phyloP scores from a whole-genome alignment of 2,329 filamentous ascomycete genomes.

The Fusarium sp. region DNA sequence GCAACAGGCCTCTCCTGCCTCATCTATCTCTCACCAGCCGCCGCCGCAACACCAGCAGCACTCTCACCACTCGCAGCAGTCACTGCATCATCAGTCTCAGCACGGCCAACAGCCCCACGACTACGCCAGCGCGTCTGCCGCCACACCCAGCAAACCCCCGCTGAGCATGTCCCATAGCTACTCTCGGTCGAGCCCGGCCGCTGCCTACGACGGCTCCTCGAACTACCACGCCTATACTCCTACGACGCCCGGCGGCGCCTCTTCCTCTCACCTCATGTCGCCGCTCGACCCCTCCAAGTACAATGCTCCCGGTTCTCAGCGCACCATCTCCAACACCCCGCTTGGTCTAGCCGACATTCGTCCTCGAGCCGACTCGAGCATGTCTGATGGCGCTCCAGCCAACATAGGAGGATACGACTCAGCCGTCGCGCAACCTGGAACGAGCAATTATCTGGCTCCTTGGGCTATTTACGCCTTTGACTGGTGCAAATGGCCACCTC shows the following conservation, averaged over 20 bases:
- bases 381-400: slow-evolving; percentile 78
- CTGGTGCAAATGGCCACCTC: slow-evolving; percentile 98
- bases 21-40: slow-evolving; percentile 49
- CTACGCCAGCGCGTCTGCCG: slow-evolving; percentile 31
- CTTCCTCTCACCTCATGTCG: slow-evolving; percentile 74
- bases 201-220: slow-evolving; percentile 65
- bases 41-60: slow-evolving; percentile 51
- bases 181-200: slow-evolving; percentile 85
- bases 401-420: slow-evolving; percentile 73
- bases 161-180: slow-evolving; percentile 79
- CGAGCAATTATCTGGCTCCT: slow-evolving; percentile 92
- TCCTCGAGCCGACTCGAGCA: slow-evolving; percentile 83
- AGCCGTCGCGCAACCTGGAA: slow-evolving; percentile 73
- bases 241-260: slow-evolving; percentile 71
- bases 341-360: slow-evolving; percentile 93
- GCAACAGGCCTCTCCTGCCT: slow-evolving; percentile 53
- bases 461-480: slow-evolving; percentile 98
- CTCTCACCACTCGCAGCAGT: slow-evolving; percentile 48
- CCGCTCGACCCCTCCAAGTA: slow-evolving; percentile 67
- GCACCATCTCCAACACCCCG: slow-evolving; percentile 82
- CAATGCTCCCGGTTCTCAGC: slow-evolving; percentile 68
- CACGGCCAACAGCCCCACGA: slow-evolving; percentile 71
- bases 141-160: slow-evolving; percentile 73
- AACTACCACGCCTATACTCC: slow-evolving; percentile 68
- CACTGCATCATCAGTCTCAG: slow-evolving; percentile 51